These are phyloP conservation scores for Hylodesmum podocarpum DNA, from an alignment of 306 rosid genomes.

Conservation along the genomic window DNA sequence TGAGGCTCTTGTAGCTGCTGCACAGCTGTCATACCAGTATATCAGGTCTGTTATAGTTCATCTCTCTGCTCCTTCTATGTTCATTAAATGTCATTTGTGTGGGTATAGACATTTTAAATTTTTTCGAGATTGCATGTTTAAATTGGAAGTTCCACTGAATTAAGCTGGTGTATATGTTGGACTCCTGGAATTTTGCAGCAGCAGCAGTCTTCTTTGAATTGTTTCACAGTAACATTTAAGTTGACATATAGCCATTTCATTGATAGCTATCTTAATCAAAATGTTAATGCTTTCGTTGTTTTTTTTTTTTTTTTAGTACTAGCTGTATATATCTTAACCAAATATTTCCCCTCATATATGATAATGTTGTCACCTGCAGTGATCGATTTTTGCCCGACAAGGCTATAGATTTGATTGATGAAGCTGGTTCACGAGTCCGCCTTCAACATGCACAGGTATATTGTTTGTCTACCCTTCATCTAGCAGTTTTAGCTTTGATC, in stretches of 20 bases:
- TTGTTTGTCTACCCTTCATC: background rate
- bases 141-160: background rate
- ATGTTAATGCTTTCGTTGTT: background rate
- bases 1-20: conserved; percentile 88
- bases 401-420: conserved; percentile 96
- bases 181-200: background rate
- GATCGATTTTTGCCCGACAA: conserved; percentile 98
- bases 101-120: background rate
- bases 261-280: background rate
- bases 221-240: background rate
- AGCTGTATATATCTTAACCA: conserved; percentile 4
- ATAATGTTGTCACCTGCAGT: conserved; percentile 46
- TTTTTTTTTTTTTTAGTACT: background rate
- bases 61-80: background rate
- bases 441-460: conserved; percentile 93
- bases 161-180: background rate
- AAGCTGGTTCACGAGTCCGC: conserved; percentile 97
- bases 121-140: conserved; percentile 8
- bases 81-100: background rate
- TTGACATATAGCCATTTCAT: background rate
- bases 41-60: conserved; percentile 60
- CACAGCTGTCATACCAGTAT: conserved; percentile 90
- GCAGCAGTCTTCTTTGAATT: background rate
- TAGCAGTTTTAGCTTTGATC: background rate
- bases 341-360: background rate